These are phyloP conservation scores for Pseudocercospora macadamiae DNA, from an alignment of 2,329 filamentous ascomycete genomes.

Conservation along the genomic window DNA sequence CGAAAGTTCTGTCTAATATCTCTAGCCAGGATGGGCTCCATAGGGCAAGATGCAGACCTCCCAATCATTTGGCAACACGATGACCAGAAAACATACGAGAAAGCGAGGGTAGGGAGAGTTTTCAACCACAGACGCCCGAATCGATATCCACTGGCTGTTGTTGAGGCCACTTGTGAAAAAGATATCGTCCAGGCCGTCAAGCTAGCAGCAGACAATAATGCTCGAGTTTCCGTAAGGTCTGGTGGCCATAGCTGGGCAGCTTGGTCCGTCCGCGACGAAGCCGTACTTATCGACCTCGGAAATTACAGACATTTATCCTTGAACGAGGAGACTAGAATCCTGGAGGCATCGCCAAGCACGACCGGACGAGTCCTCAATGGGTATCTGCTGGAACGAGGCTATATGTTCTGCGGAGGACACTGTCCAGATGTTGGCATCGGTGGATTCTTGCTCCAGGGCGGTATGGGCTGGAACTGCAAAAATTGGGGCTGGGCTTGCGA, in stretches of 20 bases:
- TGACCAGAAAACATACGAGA: not conserved
- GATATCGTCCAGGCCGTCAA: constrained; percentile 3
- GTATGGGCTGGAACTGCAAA: constrained; percentile 63
- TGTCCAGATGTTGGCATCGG: constrained; percentile 62
- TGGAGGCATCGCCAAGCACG: constrained; percentile 51
- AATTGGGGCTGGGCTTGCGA: constrained; percentile 62
- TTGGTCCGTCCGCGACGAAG: constrained; percentile 54
- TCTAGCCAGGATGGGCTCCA: not conserved
- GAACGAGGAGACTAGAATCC: constrained; percentile 44
- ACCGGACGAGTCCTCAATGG: constrained; percentile 51
- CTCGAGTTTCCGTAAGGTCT: not conserved
- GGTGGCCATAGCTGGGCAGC: constrained; percentile 55
- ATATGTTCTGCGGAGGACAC: constrained; percentile 58
- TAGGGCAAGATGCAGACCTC: not conserved
- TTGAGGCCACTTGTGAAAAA: constrained; percentile 1
- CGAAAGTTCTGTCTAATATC: not conserved
- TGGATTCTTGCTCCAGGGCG: constrained; percentile 59
- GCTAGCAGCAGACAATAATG: not conserved
- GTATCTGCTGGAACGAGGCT: constrained; percentile 42
- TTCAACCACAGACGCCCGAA: constrained; percentile 1
- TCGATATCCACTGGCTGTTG: not conserved
- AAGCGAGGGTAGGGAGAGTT: not conserved
- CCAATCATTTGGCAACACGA: not conserved
- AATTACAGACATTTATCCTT: constrained; percentile 45
- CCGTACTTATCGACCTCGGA: constrained; percentile 49